A percentile compares a stretch with the other conserved stretches of the same genome.
phyloP scores from a whole-genome alignment of 1,139 yeast species.

The Magnusiomyces ingens region DNA sequence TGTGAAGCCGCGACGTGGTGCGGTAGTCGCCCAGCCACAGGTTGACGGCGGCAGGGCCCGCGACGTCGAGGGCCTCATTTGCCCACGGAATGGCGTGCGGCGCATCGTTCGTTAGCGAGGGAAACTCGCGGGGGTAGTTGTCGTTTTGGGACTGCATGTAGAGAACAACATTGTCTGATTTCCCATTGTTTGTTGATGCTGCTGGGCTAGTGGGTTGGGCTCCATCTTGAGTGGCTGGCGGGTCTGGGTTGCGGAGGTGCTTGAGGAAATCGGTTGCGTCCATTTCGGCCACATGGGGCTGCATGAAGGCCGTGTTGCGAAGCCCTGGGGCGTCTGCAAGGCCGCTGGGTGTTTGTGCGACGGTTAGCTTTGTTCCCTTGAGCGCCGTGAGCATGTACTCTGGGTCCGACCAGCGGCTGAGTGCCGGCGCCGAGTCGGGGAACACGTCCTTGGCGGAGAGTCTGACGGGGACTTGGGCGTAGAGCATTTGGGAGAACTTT shows the following conservation, averaged over 20 bases:
- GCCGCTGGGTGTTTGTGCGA: conserved; percentile 36
- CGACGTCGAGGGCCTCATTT: conserved; percentile 25
- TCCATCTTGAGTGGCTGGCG: conserved; percentile 1
- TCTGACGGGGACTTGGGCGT: conserved; percentile 23
- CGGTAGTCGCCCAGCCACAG: conserved; percentile 35
- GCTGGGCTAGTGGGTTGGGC: no score
- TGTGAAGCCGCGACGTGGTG: conserved; percentile 36
- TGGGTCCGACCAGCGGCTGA: conserved; percentile 18
- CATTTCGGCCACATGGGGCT: conserved; percentile 28
- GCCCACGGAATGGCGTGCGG: conserved; percentile 25
- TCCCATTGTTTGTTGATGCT: neutral
- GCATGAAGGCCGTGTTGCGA: conserved; percentile 23
- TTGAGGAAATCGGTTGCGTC: conserved; percentile 26
- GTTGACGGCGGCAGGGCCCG: conserved; percentile 33
- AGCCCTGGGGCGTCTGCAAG: conserved; percentile 35
- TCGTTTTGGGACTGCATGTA: conserved; percentile 38
- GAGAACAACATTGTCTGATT: conserved; percentile 19
- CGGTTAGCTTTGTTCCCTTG: conserved; percentile 20
- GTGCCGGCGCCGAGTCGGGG: conserved; percentile 11
- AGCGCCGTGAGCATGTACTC: conserved; percentile 18
- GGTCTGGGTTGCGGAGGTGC: conserved; percentile 11
- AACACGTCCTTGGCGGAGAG: conserved; percentile 10
- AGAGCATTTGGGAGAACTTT: conserved; percentile 19
- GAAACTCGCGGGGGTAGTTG: conserved; percentile 28
- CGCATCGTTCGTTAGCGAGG: conserved; percentile 20